Percentiles rank a stretch among this genome's conserved stretches.
phyloP scores from a whole-genome alignment of 306 rosid genomes.

The Hippophae tibetana region DNA sequence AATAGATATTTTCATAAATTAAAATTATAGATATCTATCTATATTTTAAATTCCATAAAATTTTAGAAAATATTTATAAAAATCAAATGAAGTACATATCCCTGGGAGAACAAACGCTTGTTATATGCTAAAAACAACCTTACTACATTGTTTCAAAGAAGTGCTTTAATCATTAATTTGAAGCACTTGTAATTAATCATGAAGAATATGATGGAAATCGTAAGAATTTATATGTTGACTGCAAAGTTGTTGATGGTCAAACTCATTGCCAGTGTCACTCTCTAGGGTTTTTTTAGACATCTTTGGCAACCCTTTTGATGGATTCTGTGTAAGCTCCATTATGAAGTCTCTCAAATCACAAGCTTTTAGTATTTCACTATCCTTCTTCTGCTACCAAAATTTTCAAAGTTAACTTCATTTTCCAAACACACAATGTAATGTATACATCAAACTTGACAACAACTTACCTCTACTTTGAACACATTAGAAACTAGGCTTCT shows the following conservation, averaged over 20 bases:
- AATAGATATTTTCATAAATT: no score
- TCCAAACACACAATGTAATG: neutral
- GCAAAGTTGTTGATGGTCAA: constrained; percentile 28
- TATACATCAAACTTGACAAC: neutral
- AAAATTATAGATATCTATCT: no score
- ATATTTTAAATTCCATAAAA: neutral
- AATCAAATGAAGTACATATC: no score
- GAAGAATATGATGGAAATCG: constrained; percentile 33
- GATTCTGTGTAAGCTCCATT: constrained; percentile 60
- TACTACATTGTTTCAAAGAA: neutral
- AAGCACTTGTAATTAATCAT: constrained; percentile 14
- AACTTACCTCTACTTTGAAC: constrained; percentile 61
- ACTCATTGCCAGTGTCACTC: constrained; percentile 28
- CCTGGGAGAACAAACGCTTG: no score
- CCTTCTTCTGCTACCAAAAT: constrained; percentile 49
- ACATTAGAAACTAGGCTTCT: constrained; percentile 78
- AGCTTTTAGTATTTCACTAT: constrained; percentile 59
- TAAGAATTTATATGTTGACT: constrained; percentile 31
- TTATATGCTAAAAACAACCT: no score
- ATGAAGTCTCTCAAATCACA: constrained; percentile 69
- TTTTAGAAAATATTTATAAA: no score
- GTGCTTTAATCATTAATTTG: neutral
- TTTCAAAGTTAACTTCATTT: neutral
- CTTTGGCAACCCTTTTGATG: constrained; percentile 39
- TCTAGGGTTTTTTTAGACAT: constrained; percentile 30